Percentiles rank a stretch among this genome's conserved stretches.
Evolutionary conservation across 1,284 basidiomycete genomes (phyloP).

Genomic region (Malassezia nana): DNA sequence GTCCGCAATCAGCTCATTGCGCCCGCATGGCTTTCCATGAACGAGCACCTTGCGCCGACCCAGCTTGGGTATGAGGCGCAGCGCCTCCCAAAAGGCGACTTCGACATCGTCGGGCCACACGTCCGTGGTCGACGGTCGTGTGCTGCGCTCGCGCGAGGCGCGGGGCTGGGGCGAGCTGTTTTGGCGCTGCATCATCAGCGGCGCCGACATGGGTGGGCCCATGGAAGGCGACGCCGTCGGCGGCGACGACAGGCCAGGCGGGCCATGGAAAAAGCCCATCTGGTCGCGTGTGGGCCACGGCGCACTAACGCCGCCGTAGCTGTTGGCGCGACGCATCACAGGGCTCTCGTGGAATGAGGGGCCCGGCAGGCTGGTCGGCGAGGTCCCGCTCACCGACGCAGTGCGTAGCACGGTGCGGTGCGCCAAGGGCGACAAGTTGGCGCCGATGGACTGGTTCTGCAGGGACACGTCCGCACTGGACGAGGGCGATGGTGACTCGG

Average conservation of each 20-base stretch:
- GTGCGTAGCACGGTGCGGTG: slow-evolving; percentile 8
- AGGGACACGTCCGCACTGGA: background rate
- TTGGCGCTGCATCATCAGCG: slow-evolving; percentile 9
- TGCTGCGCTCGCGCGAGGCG: slow-evolving; percentile 11
- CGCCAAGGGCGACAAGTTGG: slow-evolving; percentile 12
- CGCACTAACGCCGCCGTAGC: slow-evolving; percentile 4
- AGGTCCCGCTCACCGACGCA: background rate
- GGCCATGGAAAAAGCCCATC: slow-evolving; percentile 5
- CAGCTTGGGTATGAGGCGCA: slow-evolving; percentile 50
- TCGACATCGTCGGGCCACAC: slow-evolving; percentile 51
- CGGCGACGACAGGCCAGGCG: background rate
- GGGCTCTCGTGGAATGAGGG: slow-evolving; percentile 1
- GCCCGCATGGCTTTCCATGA: slow-evolving; percentile 52
- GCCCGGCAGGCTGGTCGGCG: background rate
- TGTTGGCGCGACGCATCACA: slow-evolving; percentile 11
- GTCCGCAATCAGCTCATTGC: slow-evolving; percentile 54
- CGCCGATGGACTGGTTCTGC: background rate
- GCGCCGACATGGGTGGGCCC: slow-evolving; percentile 2
- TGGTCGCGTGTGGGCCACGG: slow-evolving; percentile 9
- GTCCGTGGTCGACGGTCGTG: slow-evolving; percentile 44
- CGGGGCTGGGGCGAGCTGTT: slow-evolving; percentile 17
- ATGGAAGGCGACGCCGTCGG: background rate
- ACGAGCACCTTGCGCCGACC: slow-evolving; percentile 52
- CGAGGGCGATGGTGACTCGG: slow-evolving; percentile 9
- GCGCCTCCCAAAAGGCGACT: slow-evolving; percentile 50